Base-by-base conservation (phyloP, 2,329 filamentous ascomycete species). In the Cytospora chrysosperma region DNA sequence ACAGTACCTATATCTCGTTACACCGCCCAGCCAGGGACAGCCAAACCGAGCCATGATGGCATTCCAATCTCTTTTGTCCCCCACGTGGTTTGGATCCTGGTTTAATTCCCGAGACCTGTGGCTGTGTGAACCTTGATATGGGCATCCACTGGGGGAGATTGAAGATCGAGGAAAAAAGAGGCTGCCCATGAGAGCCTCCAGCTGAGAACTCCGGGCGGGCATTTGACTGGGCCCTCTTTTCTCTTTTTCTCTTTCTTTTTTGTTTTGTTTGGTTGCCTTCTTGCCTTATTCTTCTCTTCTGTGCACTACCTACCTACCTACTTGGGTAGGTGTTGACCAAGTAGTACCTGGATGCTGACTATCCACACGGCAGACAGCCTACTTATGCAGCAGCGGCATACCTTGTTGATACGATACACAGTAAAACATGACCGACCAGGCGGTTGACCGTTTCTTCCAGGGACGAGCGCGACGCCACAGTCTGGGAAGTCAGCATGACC, bases 91-190 rank as follows among this genome's bases (percentile, higher is more conserved):
- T n/a, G n/a, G n/a, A n/a, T n/a, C n/a, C n/a, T n/a, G 61, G 61
- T 63, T 59, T 24, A 63, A 27, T 24, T 59, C 61, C 61, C 61
- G 55, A 59, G 40, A 40, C 40, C 26, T 56, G 49, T 28, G 56
- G 30, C 26, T 56, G 49, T 28, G 50, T 40, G 56, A 49, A 43
- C 37, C 43, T 37, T 54, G 50, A 60, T n/a, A 12, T n/a, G n/a
- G n/a, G 57, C 49, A 53, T 24, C 58, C 58, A 49, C 58, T 26
- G 50, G 21, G 43, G 24, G 56, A 59, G 47, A 59, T n/a, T 52
- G 56, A 59, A 49, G 7, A 19, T 37, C 21, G 40, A 43, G 10
- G 40, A 19, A 21, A 43, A 15, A 40, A 12, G 34, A 4, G 6
- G 6, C 34, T 37, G 34, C 49, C 43, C 32, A 49, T n/a, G 30